Conservation (phyloP, 495 filamentous ascomycete genomes). For the Annulohypoxylon nitens region DNA sequence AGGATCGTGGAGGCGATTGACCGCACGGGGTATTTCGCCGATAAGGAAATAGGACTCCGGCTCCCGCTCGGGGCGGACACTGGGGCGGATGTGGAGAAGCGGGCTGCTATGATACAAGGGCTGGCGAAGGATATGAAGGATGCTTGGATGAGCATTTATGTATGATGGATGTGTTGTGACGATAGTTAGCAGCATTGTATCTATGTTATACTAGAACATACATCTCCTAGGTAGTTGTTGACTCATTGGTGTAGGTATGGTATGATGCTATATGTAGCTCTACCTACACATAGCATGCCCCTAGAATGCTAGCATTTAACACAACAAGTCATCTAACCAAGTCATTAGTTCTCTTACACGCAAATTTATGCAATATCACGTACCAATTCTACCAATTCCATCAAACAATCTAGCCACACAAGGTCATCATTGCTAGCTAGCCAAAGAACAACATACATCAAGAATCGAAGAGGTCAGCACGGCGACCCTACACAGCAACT, state of each 20-base stretch:
- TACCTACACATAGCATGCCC: too few species aligned
- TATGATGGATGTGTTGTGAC: not conserved
- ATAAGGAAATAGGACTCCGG: constrained; percentile 25
- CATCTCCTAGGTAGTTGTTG: not conserved
- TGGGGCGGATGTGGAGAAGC: constrained; percentile 27
- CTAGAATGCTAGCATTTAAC: too few species aligned
- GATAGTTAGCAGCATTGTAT: too few species aligned
- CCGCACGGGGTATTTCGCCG: constrained; percentile 33
- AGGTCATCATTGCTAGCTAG: constrained; percentile 2
- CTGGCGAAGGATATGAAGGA: constrained; percentile 31
- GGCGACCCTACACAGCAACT: not conserved
- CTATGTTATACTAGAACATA: not conserved
- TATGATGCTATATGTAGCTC: too few species aligned
- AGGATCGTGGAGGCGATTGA: constrained; percentile 57
- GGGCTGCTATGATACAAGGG: constrained; percentile 16
- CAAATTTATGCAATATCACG: not conserved
- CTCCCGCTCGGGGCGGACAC: constrained; percentile 42
- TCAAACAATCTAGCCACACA: not conserved
- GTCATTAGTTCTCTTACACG: not conserved
- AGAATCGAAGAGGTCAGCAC: constrained; percentile 23
- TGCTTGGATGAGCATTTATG: constrained; percentile 39
- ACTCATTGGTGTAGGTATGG: not conserved
- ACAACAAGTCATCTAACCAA: too few species aligned
- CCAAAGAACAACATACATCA: constrained; percentile 10
- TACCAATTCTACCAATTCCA: not conserved